Conservation (phyloP, 768 basidiomycete genomes). For the Lanmaoa pseudosensibilis region DNA sequence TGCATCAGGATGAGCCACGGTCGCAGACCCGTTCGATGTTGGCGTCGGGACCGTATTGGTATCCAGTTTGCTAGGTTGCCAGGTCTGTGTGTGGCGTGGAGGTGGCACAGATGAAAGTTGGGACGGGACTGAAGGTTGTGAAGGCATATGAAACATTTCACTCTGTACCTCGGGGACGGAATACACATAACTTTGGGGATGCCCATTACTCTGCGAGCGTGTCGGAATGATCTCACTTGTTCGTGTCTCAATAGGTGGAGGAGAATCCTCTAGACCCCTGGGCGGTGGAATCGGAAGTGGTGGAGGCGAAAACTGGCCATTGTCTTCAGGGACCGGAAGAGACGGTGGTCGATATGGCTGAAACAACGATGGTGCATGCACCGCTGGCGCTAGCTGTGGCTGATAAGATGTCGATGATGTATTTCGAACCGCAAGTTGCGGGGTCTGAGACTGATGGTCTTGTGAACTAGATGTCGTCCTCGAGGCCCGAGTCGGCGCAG, state of each 20-base stretch:
- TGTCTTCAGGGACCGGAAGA: constrained; percentile 14
- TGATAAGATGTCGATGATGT: constrained; percentile 17
- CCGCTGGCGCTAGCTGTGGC: constrained; percentile 3
- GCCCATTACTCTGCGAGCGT: constrained; percentile 13
- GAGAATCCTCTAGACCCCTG: constrained; percentile 23
- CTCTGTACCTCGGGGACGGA: constrained; percentile 18
- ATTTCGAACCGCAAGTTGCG: constrained; percentile 15
- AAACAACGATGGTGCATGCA: constrained; percentile 26
- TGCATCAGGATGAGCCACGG: constrained; percentile 4
- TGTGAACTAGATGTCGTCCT: constrained; percentile 26
- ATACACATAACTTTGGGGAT: not conserved
- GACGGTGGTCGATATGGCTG: constrained; percentile 25
- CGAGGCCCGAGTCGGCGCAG: constrained; percentile 26
- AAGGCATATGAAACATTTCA: constrained; percentile 27
- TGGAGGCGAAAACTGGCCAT: constrained; percentile 28
- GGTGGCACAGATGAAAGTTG: constrained; percentile 1
- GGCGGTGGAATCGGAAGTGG: constrained; percentile 32
- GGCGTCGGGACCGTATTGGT: not conserved
- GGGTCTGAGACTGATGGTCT: constrained; percentile 17
- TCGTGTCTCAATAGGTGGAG: constrained; percentile 24
- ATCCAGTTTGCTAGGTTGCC: constrained; percentile 11
- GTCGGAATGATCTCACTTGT: constrained; percentile 26
- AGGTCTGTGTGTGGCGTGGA: constrained; percentile 1
- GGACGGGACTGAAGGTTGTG: not conserved
- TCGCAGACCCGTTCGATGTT: not conserved